Base-by-base conservation (phyloP, 75 land plant genomes). In the Gnetum montanum region DNA sequence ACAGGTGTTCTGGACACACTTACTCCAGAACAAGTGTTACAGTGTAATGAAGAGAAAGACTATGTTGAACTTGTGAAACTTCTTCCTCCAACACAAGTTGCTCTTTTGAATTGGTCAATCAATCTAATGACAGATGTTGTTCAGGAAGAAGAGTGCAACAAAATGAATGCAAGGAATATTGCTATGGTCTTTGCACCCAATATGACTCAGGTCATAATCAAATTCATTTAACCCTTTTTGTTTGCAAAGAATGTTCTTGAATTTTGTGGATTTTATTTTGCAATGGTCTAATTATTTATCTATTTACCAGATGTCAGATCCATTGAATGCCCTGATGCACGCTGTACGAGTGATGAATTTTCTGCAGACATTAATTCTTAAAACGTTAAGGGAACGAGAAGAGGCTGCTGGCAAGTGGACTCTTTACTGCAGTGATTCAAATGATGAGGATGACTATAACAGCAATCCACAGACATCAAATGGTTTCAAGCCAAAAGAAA, bases 331-430 rank as follows among this genome's bases (percentile, higher is more conserved):
- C 8, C 63, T 94, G 30, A 94, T 94, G 98, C 90, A 94, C 65
- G 98, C 98, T 16, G 98, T 94, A 11, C 98, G 90, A 90, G 98
- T 94, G 11, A 94, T 94, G 98, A 94, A 94, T 57, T 65, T 94
- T 45, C 80, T 94, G 47, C 89, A 90, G 63, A 90, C 96, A 11
- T 69, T 94, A 31, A 90, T 94, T 4, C 60, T 74, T 33, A 74
- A 76, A 57, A 71, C 85, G 2, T 48, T 94, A 23, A 62, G 84
- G 41, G 91, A 83, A 31, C 76, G 98, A 8, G 79, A 89, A 67
- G 90, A 81, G 35, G 41, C 55, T 7, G 59, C 68, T 29, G 64
- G 59, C 48, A 54, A 69, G 6, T 52, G 63, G 25, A 69, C 76
- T 6, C 53, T 70, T 27, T 33, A 47, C 38, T 67, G 61, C 10